Percentiles rank a stretch among this genome's conserved stretches.
phyloP scores from a whole-genome alignment of 2,329 filamentous ascomycete genomes.

The Botrytis aclada region DNA sequence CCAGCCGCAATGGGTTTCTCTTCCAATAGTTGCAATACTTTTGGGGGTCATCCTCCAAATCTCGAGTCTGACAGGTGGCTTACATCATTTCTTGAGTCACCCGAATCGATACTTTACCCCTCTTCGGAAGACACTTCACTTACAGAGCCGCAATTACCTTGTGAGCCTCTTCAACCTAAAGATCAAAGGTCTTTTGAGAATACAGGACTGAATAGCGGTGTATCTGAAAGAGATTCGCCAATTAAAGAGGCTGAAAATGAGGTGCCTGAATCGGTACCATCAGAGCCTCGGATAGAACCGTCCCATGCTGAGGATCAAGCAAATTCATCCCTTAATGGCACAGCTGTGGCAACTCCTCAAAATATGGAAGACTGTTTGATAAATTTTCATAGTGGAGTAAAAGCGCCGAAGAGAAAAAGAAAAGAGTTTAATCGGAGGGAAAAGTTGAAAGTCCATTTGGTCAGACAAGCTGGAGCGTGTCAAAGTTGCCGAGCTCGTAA shows the following conservation, averaged over 20 bases:
- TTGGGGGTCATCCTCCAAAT: not conserved
- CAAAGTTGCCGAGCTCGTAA: constrained; percentile 24
- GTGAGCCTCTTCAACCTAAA: not conserved
- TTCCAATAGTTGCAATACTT: not conserved
- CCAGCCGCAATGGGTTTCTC: not conserved
- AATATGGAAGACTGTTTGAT: constrained; percentile 14
- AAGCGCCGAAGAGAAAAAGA: constrained; percentile 20
- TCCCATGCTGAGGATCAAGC: not conserved
- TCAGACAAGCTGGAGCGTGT: constrained; percentile 24
- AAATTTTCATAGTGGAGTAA: constrained; percentile 10
- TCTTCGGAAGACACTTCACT: not conserved
- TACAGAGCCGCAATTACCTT: not conserved
- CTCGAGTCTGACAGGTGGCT: constrained; percentile 2
- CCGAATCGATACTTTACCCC: not conserved
- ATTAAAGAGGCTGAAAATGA: not conserved
- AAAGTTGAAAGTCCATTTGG: constrained; percentile 23
- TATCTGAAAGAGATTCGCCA: not conserved
- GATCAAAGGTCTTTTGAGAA: not conserved
- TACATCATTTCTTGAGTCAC: constrained; percentile 3
- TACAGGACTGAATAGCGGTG: not conserved
- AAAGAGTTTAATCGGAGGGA: constrained; percentile 20
- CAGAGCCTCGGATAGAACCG: not conserved
- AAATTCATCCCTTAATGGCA: not conserved
- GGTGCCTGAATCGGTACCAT: too few relatives aligned
- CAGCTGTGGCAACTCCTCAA: not conserved